These are phyloP conservation scores for Melastoma malabathricum DNA, from an alignment of 345 rosid genomes.

Conservation along the genomic window DNA sequence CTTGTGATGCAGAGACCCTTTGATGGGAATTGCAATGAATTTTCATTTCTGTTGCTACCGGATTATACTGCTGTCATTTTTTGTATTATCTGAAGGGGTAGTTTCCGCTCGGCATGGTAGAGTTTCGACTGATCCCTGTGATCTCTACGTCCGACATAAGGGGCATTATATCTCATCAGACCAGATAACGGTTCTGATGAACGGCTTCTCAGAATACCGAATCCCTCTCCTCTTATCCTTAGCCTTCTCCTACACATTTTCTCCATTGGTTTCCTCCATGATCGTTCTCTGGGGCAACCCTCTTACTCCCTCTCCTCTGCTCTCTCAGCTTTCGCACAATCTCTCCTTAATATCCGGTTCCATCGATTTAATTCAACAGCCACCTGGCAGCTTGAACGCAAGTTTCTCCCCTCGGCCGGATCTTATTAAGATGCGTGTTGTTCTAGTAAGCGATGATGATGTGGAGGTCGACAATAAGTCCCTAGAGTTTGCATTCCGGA, in stretches of 20 bases:
- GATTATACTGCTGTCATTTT: too few species aligned
- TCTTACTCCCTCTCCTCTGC: constrained; percentile 5
- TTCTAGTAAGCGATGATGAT: constrained; percentile 14
- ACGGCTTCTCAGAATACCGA: constrained; percentile 14
- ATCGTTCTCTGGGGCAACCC: constrained; percentile 16
- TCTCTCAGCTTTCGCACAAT: constrained; percentile 11
- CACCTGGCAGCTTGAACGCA: constrained; percentile 12
- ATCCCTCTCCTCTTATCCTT: constrained; percentile 13
- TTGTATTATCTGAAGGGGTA: too few species aligned
- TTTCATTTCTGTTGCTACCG: too few species aligned
- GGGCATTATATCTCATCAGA: constrained; percentile 7
- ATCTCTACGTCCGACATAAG: constrained; percentile 1
- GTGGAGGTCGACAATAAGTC: constrained; percentile 15
- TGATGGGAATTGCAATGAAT: too few species aligned
- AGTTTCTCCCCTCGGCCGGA: constrained; percentile 13
- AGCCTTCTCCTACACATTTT: constrained; percentile 10
- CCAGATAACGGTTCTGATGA: constrained; percentile 14
- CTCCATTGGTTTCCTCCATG: constrained; percentile 7
- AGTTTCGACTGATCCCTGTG: constrained; percentile 2
- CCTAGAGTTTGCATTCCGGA: constrained; percentile 11
- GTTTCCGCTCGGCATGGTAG: too few species aligned
- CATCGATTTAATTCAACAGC: constrained; percentile 11
- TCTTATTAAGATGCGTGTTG: constrained; percentile 8
- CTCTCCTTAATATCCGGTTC: constrained; percentile 8
- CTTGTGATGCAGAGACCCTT: too few species aligned